Evolutionary conservation across 2,329 filamentous ascomycete species (phyloP), one percentile per base, ranked within the genome.

Genomic region (Fusarium sp.): DNA sequence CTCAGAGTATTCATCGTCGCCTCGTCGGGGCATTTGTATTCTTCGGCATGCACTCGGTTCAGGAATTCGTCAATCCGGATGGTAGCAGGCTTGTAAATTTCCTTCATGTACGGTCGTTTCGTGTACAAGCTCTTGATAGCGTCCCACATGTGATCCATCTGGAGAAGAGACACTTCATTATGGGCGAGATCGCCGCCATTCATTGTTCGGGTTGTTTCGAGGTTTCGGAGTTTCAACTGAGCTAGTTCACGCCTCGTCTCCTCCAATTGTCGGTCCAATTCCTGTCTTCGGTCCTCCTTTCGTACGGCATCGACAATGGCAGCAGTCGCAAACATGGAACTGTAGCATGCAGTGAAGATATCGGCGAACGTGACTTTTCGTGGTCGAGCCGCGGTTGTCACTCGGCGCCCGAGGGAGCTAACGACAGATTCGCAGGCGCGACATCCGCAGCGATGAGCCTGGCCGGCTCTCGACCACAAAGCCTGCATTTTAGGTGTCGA

Each of bases 331-430:
- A 91, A 86, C 53, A 90, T 85, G 33, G 88, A 87, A 25, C 90
- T 90, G 73, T 92, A 92, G 75, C 85, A 86, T 37, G 90, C 86
- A 23, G 90, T 91, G 74, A 90, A 83, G 61, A 89, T 66, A 78
- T 88, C 81, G 77, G 84, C 79, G 72, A 82, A 76, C 39, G 81
- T 82, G 41, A 83, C 76, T 67, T 83, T 84, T 53, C 84, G 83
- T 71, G 81, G 83, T 50, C 82, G 76, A 31, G 82, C 79, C 40
- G 70, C 79, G 39, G 83, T 84, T 42, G 86, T 84, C 53, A 83
- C 77, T 73, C 83, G 84, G 58, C 85, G 83, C 61, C 83, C 80
- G 62, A 87, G 72, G 42, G 80, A 78, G 61, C 81, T 80, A 58
- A 84, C 75, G 51, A 81, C 79, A 56, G 84, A 83, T 53, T 86